Percentiles rank a stretch among this genome's conserved stretches.
These are phyloP conservation scores for Neurospora tetraspora DNA, from an alignment of 495 filamentous ascomycete species.

Conservation along the genomic window DNA sequence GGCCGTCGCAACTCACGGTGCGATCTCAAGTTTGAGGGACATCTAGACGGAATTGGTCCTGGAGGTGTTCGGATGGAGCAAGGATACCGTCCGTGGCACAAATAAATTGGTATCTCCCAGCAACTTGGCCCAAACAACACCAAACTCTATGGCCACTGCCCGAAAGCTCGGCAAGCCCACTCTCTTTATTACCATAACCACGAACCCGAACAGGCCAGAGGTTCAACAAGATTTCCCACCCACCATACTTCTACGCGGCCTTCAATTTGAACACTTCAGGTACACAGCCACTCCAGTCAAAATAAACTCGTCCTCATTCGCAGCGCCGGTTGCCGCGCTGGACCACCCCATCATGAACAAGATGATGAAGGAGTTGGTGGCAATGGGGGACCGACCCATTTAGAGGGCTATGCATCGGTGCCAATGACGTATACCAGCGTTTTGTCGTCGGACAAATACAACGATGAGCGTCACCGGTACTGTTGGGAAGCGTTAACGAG, in stretches of 20 bases:
- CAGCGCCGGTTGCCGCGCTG: background rate
- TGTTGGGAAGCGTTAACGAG: background rate
- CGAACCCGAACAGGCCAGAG: background rate
- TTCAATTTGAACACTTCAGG: background rate
- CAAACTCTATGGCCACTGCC: no score
- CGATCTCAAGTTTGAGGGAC: no score
- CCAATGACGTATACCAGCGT: background rate
- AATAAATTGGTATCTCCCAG: no score
- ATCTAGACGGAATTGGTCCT: no score
- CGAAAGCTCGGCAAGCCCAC: no score
- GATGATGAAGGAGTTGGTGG: background rate
- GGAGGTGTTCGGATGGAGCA: no score
- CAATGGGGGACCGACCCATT: background rate
- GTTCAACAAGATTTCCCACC: background rate
- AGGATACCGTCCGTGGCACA: no score
- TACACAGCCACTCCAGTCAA: background rate
- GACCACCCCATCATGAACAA: background rate
- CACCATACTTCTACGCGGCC: background rate
- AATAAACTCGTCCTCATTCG: background rate
- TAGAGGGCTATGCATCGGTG: background rate
- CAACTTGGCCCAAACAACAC: no score
- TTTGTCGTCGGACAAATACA: background rate
- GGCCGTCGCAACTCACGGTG: no score
- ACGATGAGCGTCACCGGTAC: background rate
- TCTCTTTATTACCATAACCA: no score